Conservation (phyloP, 2,329 filamentous ascomycete genomes). For the Tolypocladium ophioglossoides region DNA sequence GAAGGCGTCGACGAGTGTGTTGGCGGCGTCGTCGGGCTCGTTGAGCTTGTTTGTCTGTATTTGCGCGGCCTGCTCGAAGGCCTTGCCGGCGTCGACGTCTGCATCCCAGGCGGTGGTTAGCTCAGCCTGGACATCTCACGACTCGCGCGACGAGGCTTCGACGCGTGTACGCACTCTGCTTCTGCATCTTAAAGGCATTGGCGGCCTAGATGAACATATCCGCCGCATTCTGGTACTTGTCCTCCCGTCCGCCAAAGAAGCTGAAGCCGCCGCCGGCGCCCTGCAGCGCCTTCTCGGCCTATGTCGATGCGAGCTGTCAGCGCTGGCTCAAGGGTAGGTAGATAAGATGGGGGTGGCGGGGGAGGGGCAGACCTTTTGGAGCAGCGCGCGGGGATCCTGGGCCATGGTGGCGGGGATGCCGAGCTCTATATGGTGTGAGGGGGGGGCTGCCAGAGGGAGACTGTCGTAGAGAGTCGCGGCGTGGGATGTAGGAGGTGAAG, state of each 20-base stretch:
- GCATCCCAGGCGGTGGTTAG: background rate
- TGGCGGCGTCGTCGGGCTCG: constrained; percentile 86
- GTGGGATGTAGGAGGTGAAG: background rate
- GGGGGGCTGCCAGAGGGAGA: background rate
- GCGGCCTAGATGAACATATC: constrained; percentile 82
- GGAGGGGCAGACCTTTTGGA: constrained; percentile 54
- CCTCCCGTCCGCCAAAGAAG: constrained; percentile 76
- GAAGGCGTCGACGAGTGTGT: constrained; percentile 81
- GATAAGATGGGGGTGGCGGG: background rate
- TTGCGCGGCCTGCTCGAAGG: constrained; percentile 76
- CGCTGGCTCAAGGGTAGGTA: background rate
- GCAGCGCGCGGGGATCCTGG: constrained; percentile 65
- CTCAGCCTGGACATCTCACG: background rate
- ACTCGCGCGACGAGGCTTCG: background rate
- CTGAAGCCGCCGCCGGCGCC: constrained; percentile 73
- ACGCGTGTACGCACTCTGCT: constrained; percentile 50
- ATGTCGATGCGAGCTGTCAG: constrained; percentile 8
- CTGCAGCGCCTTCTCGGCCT: constrained; percentile 80
- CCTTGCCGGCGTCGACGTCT: constrained; percentile 79
- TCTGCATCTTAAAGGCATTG: constrained; percentile 84
- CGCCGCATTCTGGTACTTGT: constrained; percentile 84
- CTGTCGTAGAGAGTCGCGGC: background rate
- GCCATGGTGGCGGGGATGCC: constrained; percentile 39
- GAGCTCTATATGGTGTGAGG: background rate
- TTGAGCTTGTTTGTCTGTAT: constrained; percentile 75